Evolutionary conservation across 352 stramenopile species (phyloP), one percentile per base, ranked within the genome.

Genomic region (Plasmopara halstedii): DNA sequence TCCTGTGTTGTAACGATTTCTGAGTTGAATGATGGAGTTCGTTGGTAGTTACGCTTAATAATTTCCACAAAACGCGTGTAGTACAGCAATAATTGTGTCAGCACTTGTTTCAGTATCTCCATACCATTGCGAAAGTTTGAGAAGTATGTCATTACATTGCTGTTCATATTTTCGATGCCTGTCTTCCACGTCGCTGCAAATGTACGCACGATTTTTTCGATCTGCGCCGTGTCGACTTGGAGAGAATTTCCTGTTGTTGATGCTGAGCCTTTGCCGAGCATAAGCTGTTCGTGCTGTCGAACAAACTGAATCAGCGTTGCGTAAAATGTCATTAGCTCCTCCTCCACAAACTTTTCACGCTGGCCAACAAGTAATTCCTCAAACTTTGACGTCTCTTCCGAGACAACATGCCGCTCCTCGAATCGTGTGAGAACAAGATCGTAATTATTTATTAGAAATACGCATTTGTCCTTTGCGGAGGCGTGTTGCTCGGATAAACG

Each of bases 401-500:
- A 93, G 27, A 84, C 64, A 21, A 98, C 94, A 23, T 85, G 78
- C 26, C 95, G 78, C 67, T 98, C 93, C 49, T 97, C 90, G 42
- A 98, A 97, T 25, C 98, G 88, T 20, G 77, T 94, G 6, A 97
- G 73, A 25, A 98, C 94, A 37, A 96, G 74, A 62, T 98, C 95
- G 56, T 98, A 94, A 60, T 99, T 99, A 69, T 99, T 99, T 55
- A 99, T 96, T 34, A 98, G 79, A 59, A 99, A 99, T 5, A 99
- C 87, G 51, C 93, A 89, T 26, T 84, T 86, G 45, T 97, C 97
- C 56, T 98, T 98, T 18, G 89, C 78, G 14, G 73, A 84, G 5
- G 78, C 72, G 52, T 98, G 93, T 53, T 96, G 76, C 35, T 97
- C 84, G 0, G 92, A 83, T 17, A 98, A 63, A 2, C 94, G 88